A percentile compares a stretch with the other conserved stretches of the same genome.
phyloP scores from a whole-genome alignment of 495 filamentous ascomycete species.

The Cladorrhinum samala region DNA sequence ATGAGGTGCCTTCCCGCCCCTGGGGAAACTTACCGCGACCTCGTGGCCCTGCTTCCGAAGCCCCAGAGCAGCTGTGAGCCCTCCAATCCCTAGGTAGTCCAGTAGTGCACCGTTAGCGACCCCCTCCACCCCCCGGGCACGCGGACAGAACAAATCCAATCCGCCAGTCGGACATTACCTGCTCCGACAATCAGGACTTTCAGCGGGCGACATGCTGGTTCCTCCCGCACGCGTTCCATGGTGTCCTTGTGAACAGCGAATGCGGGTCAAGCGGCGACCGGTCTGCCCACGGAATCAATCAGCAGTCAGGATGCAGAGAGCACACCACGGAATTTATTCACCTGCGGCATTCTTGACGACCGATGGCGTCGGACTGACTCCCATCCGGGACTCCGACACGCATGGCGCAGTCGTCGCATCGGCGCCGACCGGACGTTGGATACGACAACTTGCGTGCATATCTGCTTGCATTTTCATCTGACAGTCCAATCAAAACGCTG shows the following conservation, averaged over 20 bases:
- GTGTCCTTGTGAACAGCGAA: neutral
- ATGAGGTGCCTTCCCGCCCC: too few relatives aligned
- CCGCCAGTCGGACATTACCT: neutral
- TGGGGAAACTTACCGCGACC: neutral
- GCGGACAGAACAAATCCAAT: neutral
- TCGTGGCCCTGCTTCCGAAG: conserved; percentile 7
- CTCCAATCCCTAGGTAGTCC: neutral
- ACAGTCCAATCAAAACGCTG: too few relatives aligned
- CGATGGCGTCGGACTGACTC: neutral
- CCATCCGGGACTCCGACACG: too few relatives aligned
- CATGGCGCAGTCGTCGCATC: too few relatives aligned
- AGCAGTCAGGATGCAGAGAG: too few relatives aligned
- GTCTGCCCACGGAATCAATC: too few relatives aligned
- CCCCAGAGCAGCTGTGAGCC: conserved; percentile 7
- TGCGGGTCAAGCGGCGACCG: neutral
- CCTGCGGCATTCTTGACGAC: too few relatives aligned
- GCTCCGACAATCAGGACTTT: conserved; percentile 8
- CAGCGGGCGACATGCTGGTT: neutral
- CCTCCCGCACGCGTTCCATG: neutral
- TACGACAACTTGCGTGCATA: neutral
- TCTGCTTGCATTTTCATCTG: neutral
- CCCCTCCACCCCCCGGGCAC: too few relatives aligned
- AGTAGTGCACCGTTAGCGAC: neutral
- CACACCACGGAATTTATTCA: too few relatives aligned
- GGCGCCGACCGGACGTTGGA: neutral